Conservation (phyloP, 2,329 filamentous ascomycete species). For the Orbilia blumenaviensis region DNA sequence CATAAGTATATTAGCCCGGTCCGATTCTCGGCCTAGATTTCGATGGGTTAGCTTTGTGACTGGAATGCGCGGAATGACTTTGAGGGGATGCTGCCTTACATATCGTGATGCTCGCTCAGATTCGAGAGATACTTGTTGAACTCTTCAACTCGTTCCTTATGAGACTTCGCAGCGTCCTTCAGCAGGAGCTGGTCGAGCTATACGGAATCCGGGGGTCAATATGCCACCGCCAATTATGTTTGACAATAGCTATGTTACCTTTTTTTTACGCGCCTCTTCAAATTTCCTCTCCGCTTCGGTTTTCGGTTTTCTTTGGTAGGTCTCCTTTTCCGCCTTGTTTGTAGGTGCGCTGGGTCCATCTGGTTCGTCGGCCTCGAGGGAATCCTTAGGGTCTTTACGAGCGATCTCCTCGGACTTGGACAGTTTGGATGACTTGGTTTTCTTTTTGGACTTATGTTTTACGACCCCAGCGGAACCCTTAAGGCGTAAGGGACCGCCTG, state of each 20-base stretch:
- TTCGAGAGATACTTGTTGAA: conserved; percentile 91
- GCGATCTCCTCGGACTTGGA: not conserved
- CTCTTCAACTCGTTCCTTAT: conserved; percentile 96
- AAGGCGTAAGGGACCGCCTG: conserved; percentile 33
- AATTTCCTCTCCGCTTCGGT: conserved; percentile 43
- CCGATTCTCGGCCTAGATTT: conserved; percentile 65
- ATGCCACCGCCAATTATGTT: not conserved
- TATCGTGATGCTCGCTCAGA: conserved; percentile 96
- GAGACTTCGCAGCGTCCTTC: conserved; percentile 85
- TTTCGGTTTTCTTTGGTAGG: not conserved
- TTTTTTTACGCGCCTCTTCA: conserved; percentile 45
- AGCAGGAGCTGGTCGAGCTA: conserved; percentile 83
- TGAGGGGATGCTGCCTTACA: conserved; percentile 67
- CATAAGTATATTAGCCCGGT: conserved; percentile 64
- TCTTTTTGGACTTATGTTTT: conserved; percentile 35
- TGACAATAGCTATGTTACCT: conserved; percentile 6
- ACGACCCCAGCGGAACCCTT: conserved; percentile 34
- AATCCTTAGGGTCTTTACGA: not conserved
- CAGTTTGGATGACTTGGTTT: conserved; percentile 8
- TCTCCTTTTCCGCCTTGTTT: not conserved
- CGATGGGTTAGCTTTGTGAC: not conserved
- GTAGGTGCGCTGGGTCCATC: not conserved
- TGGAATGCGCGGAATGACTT: not conserved
- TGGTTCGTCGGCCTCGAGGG: not conserved
- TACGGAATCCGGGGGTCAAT: not conserved